Conservation (phyloP, 2,329 filamentous ascomycete genomes). For the Emmonsiellopsis sp. region DNA sequence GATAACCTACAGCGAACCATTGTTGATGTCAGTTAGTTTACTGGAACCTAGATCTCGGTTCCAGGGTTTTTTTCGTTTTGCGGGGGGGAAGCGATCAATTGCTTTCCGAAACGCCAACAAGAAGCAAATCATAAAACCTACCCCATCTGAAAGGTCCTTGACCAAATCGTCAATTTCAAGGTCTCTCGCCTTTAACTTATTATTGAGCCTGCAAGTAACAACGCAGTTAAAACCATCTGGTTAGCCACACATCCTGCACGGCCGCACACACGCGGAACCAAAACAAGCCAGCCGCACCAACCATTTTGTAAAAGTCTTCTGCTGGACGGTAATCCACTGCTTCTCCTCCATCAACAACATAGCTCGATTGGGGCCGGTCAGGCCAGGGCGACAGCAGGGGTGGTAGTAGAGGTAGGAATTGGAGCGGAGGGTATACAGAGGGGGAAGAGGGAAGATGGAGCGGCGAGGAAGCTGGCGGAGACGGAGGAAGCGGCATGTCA, state of each 20-base stretch:
- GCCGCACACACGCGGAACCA: background rate
- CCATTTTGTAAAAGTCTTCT: conserved; percentile 99
- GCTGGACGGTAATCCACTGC: conserved; percentile 70
- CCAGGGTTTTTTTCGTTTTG: too few relatives aligned
- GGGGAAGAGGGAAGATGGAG: background rate
- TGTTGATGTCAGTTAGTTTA: too few relatives aligned
- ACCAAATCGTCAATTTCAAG: conserved; percentile 82
- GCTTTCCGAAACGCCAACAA: conserved; percentile 2
- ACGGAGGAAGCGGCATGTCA: background rate
- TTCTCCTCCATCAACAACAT: conserved; percentile 46
- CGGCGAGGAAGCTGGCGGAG: background rate
- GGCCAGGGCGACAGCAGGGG: background rate
- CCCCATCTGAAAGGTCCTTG: conserved; percentile 83
- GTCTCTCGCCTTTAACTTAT: conserved; percentile 72
- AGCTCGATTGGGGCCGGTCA: background rate
- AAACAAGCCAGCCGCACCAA: conserved; percentile 23
- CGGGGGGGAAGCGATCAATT: background rate
- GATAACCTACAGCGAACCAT: conserved; percentile 54
- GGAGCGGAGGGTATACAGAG: background rate
- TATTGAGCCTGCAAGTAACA: conserved; percentile 66
- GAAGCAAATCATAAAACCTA: conserved; percentile 41
- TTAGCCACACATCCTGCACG: background rate
- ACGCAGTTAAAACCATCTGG: background rate
- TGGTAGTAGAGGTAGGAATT: background rate
- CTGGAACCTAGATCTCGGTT: too few relatives aligned